Conservation (phyloP, 768 basidiomycete genomes). For the Kwoniella sp. region DNA sequence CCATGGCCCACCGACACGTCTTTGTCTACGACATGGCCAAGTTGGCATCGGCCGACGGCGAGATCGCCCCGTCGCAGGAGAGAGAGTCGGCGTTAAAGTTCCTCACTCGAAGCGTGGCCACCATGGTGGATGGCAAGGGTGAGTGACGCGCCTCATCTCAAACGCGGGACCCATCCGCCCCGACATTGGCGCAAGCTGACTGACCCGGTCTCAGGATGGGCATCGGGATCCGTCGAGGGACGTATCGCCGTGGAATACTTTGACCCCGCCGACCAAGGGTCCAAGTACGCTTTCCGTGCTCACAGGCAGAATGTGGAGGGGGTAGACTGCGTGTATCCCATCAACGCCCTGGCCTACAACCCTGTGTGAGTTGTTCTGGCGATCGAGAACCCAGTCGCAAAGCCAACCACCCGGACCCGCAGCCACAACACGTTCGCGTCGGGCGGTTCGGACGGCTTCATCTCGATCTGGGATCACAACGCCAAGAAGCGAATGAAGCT, state of each 20-base stretch:
- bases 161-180: too few relatives aligned
- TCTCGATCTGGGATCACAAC: conserved; percentile 95
- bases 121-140: conserved; percentile 92
- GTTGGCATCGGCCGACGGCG: conserved; percentile 53
- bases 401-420: too few relatives aligned
- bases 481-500: conserved; percentile 93
- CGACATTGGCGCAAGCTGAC: conserved; percentile 4
- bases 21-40: conserved; percentile 82
- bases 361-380: conserved; percentile 58
- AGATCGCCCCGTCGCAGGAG: conserved; percentile 63
- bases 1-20: conserved; percentile 85
- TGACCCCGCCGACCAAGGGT: conserved; percentile 75
- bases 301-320: conserved; percentile 85
- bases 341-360: conserved; percentile 92
- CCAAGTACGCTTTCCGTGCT: conserved; percentile 95
- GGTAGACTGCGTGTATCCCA: conserved; percentile 93
- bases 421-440: conserved; percentile 93
- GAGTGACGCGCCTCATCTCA: conserved; percentile 22
- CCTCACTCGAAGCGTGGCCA: conserved; percentile 84
- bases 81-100: conserved; percentile 92
- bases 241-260: conserved; percentile 97
- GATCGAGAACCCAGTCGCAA: not conserved
- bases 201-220: conserved; percentile 62
- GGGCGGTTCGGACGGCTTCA: conserved; percentile 86
- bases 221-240: conserved; percentile 88